Evolutionary conservation across 1,284 basidiomycete species (phyloP).

Genomic region (Leccinum laetum): DNA sequence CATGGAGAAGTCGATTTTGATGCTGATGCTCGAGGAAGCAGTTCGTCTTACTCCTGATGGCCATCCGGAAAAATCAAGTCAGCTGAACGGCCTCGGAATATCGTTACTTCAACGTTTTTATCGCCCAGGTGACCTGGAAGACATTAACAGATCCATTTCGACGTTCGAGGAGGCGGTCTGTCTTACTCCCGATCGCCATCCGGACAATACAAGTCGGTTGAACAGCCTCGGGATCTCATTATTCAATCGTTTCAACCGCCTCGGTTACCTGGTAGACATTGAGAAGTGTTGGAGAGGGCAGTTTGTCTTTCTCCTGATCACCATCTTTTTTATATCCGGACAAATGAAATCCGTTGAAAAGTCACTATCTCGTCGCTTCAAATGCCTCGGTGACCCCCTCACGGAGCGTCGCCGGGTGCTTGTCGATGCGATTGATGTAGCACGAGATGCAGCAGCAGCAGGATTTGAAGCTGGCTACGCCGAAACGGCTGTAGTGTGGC

Average conservation of each 20-base stretch:
- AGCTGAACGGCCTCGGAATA: neutral
- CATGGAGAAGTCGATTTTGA: neutral
- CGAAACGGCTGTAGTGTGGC: conserved; percentile 4
- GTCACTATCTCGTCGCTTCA: neutral
- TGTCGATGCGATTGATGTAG: neutral
- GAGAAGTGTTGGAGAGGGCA: neutral
- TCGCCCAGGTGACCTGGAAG: neutral
- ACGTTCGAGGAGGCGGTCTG: neutral
- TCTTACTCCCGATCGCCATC: neutral
- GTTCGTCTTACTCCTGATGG: neutral
- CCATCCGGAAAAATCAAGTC: neutral
- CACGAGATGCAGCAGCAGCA: neutral
- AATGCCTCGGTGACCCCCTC: neutral
- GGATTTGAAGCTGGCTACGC: neutral
- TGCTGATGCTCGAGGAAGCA: neutral
- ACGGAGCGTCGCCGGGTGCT: conserved; percentile 1
- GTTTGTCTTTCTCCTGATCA: neutral
- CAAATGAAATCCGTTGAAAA: neutral
- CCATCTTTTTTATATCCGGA: neutral
- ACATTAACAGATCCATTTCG: neutral
- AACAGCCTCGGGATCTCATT: neutral
- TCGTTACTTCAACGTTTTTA: neutral
- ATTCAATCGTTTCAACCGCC: neutral
- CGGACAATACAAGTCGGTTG: neutral
- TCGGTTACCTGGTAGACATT: neutral